phyloP scores from a whole-genome alignment of 78 protist genomes.

The Dictyostelium citrinum region DNA sequence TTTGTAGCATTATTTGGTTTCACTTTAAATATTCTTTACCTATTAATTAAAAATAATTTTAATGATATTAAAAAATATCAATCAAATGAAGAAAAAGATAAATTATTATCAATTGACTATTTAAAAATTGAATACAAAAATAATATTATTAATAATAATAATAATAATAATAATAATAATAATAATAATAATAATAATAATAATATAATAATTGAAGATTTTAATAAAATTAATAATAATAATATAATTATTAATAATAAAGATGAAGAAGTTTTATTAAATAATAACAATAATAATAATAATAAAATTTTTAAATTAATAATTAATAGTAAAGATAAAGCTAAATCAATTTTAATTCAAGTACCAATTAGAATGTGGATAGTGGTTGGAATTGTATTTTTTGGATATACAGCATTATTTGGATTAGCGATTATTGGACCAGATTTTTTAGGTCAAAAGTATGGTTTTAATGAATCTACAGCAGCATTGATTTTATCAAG shows the following conservation, averaged over 20 bases:
- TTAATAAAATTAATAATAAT: not conserved
- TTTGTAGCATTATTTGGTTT: not conserved
- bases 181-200: not conserved
- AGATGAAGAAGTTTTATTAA: not conserved
- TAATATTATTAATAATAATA: not conserved
- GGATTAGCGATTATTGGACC: conserved; percentile 66
- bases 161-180: not conserved
- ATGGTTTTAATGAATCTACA: conserved; percentile 36
- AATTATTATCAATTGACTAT: not conserved
- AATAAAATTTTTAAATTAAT: not conserved
- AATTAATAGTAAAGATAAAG: not conserved
- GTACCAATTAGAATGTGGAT: conserved; percentile 57
- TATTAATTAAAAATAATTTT: not conserved
- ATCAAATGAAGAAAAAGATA: not conserved
- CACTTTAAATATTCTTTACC: not conserved
- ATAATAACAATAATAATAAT: not conserved
- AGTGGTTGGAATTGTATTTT: conserved; percentile 44
- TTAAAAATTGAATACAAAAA: no score
- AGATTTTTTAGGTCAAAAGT: conserved; percentile 16
- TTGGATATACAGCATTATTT: conserved; percentile 56
- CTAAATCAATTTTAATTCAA: not conserved
- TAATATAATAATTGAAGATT: not conserved
- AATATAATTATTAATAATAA: not conserved
- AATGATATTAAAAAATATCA: not conserved
- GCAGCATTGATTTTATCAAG: conserved; percentile 44